Conservation (phyloP, 2,329 filamentous ascomycete species). For the Plenodomus lindquistii region DNA sequence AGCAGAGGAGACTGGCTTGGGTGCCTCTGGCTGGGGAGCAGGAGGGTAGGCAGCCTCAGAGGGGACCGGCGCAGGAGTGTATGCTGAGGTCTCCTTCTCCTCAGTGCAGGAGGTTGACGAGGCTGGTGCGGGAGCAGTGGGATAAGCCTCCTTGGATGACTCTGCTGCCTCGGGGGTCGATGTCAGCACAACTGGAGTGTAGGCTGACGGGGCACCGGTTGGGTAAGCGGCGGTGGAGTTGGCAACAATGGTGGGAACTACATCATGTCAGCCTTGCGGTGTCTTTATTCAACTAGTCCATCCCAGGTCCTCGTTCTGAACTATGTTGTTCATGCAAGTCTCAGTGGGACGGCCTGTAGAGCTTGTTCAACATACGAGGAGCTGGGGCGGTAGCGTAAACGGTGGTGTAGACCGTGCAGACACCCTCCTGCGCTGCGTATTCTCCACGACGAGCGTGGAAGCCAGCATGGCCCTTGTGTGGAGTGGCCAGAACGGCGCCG, state of each 20-base stretch:
- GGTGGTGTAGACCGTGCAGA: conserved; percentile 75
- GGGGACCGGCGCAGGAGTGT: conserved; percentile 19
- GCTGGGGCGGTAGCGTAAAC: conserved; percentile 33
- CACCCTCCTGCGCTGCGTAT: conserved; percentile 55
- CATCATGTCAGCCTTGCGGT: conserved; percentile 12
- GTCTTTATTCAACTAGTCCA: background rate
- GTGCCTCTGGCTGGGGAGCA: conserved; percentile 60
- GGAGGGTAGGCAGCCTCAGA: conserved; percentile 28
- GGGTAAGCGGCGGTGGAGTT: conserved; percentile 33
- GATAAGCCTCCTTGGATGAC: conserved; percentile 8
- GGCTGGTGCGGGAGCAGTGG: conserved; percentile 10
- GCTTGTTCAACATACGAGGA: conserved; percentile 50
- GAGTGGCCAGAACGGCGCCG: conserved; percentile 58
- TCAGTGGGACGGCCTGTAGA: background rate
- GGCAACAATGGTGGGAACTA: conserved; percentile 27
- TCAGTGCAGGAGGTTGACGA: conserved; percentile 4
- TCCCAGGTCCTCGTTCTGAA: background rate
- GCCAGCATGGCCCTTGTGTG: conserved; percentile 67
- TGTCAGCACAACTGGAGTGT: conserved; percentile 22
- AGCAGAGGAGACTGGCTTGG: conserved; percentile 35
- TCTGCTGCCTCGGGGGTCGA: conserved; percentile 14
- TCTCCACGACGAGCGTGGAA: conserved; percentile 59
- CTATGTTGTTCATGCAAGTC: background rate
- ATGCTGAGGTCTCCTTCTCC: conserved; percentile 4
- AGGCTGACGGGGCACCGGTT: conserved; percentile 59